Evolutionary conservation across 2,329 filamentous ascomycete genomes (phyloP), one percentile per base, ranked within the genome.

Genomic region (Talaromyces sp.): DNA sequence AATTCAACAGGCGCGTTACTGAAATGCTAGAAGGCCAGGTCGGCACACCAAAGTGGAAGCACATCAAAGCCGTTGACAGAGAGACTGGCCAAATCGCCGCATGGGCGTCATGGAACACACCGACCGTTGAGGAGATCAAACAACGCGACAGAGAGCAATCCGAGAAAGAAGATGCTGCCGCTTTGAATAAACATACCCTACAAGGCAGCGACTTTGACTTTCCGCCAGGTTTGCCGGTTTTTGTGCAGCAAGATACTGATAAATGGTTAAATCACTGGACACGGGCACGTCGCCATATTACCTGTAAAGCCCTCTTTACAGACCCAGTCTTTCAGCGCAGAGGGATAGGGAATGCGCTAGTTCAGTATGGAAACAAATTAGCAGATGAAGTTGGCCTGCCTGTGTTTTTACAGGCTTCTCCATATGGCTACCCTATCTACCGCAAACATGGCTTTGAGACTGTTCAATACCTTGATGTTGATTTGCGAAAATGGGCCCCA

Each of bases 191-290:
- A n/a, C 14, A 14, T 8, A 52, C 23, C 50, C 33, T 59, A 16
- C 47, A 59, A 42, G 31, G 27, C 12, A 34, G 56, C 12, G 44
- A 42, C 30, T 59, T 59, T 44, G 57, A 53, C 47, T 59, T 59
- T 16, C 50, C 57, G 16, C 50, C 50, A 2, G 47, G 57, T 5
- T 42, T 59, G 33, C 50, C 57, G 5, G 33, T 54, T 7, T 33
- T n/a, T 23, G 50, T 59, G 18, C 57, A 59, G 30, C 47, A 59
- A 44, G 57, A 53, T 18, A 59, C 50, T 4, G 57, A 59, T 28
- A 59, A 59, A 59, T 54, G 57, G 57, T 27, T 53, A 1, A 53
- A 54, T n/a, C 47, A 59, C 12, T 59, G 50, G 57, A 59, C 57
- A 14, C 33, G 57, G n/a, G 31, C 47, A 12, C 50, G 57, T 23